Base-by-base conservation (phyloP, 805 yeast genomes). In the Torulaspora quercuum region DNA sequence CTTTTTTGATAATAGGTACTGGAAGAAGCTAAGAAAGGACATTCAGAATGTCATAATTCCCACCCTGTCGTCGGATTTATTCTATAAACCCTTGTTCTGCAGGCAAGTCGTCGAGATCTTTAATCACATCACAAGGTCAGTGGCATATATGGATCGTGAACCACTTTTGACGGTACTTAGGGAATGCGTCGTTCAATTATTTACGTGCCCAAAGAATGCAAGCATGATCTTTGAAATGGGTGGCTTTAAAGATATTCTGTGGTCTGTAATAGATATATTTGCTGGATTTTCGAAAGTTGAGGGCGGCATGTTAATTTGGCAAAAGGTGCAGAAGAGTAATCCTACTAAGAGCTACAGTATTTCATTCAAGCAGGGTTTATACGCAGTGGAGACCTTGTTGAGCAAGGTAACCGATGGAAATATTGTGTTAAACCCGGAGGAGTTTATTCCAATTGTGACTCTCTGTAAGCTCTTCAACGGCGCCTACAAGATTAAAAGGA, bases 181-280 rank as follows among this genome's bases (percentile, higher is more conserved):
- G 24, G 76, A 80, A 24, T 63, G 90, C 13, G 78, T 94, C 0
- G 79, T 90, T 0, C 98, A 92, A 61, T 64, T 92, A 14, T 88
- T 88, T 59, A 89, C 97, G 0, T 82, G 95, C 36, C 96, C 97
- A 0, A 75, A 88, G 0, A 80, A 82, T 46, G 80, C 95, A 0
- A 73, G 75, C 1, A 56, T 50, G 25, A 61, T 78, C 11, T 59
- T 77, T 13, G 45, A 42, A 7, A 48, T 62, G 10, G 68, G 68
- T 3, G 50, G 59, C 10, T 59, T 76, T 6, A 56, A 66, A 4
- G 65, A 67, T 32, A 59, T 79, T 1, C 48, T 80, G 13, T 68
- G 71, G 44, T 73, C 82, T 1, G 56, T 72, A 6, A 56, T 65
- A 7, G 59, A 61, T 7, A 43, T 75, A 7, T 69, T 76, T 33